Conservation (phyloP, 352 stramenopile species). For the Globisporangium barbulae region DNA sequence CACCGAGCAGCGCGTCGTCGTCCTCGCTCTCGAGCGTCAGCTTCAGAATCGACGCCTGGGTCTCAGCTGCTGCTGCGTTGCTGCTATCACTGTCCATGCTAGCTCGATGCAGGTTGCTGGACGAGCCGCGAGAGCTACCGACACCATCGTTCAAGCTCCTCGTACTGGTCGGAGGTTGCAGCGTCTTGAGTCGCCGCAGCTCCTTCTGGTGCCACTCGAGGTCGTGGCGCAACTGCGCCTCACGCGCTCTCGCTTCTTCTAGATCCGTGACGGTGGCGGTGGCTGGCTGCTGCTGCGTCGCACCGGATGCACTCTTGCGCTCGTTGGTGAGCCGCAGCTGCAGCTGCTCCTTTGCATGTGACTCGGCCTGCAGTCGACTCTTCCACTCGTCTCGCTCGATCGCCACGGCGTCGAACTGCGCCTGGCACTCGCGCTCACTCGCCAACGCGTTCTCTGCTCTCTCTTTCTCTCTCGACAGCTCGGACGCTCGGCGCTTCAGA, state of each 20-base stretch:
- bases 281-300: conserved; percentile 14
- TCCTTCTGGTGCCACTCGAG: conserved; percentile 64
- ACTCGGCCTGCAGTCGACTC: conserved; percentile 33
- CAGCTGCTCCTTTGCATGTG: conserved; percentile 33
- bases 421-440: conserved; percentile 37
- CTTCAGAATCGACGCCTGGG: conserved; percentile 62
- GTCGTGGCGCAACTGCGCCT: conserved; percentile 49
- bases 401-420: conserved; percentile 37
- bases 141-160: neutral
- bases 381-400: conserved; percentile 54
- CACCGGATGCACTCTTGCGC: conserved; percentile 9
- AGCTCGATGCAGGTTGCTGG: conserved; percentile 1
- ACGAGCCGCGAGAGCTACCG: neutral
- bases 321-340: conserved; percentile 26
- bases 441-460: conserved; percentile 21
- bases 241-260: conserved; percentile 35
- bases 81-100: conserved; percentile 21
- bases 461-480: conserved; percentile 37
- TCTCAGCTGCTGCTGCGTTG: conserved; percentile 17
- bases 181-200: conserved; percentile 38
- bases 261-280: conserved; percentile 26
- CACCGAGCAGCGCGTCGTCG: conserved; percentile 27
- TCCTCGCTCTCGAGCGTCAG: conserved; percentile 40
- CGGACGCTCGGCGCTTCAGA: conserved; percentile 22
- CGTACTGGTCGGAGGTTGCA: neutral